Base-by-base conservation (phyloP, 2,329 filamentous ascomycete genomes). In the Daldinia sp. region DNA sequence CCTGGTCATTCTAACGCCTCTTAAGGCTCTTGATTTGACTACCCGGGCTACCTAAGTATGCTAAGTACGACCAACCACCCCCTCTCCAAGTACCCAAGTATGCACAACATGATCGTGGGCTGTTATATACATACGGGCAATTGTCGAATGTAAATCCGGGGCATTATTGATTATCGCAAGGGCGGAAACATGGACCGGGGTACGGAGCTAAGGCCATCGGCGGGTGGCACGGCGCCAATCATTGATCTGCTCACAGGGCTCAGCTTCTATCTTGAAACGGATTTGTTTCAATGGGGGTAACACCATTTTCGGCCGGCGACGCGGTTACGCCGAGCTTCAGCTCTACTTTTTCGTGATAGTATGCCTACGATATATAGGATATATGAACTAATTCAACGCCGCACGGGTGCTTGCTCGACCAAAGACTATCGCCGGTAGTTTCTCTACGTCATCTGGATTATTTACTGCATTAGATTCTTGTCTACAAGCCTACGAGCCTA, bases 201-300 rank as follows among this genome's bases (percentile, higher is more conserved):
- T 61, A 54, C 51, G 41, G 57, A 34, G 55, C 47, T 49, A 41
- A 57, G 34, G 17, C 52, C 29, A 37, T 49, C 39, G 59, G 63
- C 48, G 52, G 39, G 47, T 55, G 35, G 45, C 23, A 27, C 45
- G 34, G 35, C 45, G 45, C 64, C 64, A 67, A 67, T 67, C 61
- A 61, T 17, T 30, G 45, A 59, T 58, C 53, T 45, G 7, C 39
- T 48, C 47, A 15, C 21, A 25, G 17, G 43, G 39, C 50, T 41
- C 54, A 61, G 50, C 58, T 53, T 48, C 25, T 41, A 64, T 39
- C 34, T 52, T 57, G 64, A 67, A 67, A 67, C 64, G 49, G 39
- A 39, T 41, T 35, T 45, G 64, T 67, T 67, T 67, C 64, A 61
- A 64, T 50, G 15, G 29, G 39, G 58, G 37, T 27, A 25, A 43